Percentiles rank a stretch among this genome's conserved stretches.
Evolutionary conservation across 1,139 yeast genomes (phyloP).

Genomic region (Yamadazyma kanchanaburiensis): DNA sequence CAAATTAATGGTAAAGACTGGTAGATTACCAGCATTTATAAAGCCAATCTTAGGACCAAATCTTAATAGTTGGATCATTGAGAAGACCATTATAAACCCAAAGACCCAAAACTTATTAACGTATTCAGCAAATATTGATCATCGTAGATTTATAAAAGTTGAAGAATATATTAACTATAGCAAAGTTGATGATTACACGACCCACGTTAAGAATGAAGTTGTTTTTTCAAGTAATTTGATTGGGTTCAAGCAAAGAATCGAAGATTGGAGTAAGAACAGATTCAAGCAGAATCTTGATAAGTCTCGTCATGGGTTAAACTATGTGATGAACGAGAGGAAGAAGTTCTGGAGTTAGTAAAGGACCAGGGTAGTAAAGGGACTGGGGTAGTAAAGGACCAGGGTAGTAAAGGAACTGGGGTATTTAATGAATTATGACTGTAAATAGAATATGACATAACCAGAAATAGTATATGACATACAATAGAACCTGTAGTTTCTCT

Average conservation of each 20-base stretch:
- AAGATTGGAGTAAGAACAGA: constrained; percentile 72
- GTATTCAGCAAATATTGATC: constrained; percentile 84
- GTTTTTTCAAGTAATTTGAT: constrained; percentile 69
- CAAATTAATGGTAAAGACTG: constrained; percentile 72
- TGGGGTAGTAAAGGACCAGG: too few relatives aligned
- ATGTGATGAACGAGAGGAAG: constrained; percentile 73
- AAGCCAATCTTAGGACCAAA: constrained; percentile 73
- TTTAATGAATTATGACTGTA: too few relatives aligned
- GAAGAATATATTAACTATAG: constrained; percentile 67
- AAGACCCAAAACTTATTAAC: constrained; percentile 51
- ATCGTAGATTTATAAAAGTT: constrained; percentile 71
- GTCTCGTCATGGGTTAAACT: constrained; percentile 70
- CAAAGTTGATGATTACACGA: constrained; percentile 21
- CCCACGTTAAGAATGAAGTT: constrained; percentile 51
- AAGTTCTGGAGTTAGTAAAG: too few relatives aligned
- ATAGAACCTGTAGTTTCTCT: too few relatives aligned
- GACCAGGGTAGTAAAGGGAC: too few relatives aligned
- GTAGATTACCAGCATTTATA: constrained; percentile 78
- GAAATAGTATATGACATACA: too few relatives aligned
- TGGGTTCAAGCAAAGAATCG: constrained; percentile 73
- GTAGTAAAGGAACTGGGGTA: too few relatives aligned
- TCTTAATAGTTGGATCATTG: constrained; percentile 81
- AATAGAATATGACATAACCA: too few relatives aligned
- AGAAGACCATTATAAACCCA: constrained; percentile 75
- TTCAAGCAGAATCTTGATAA: constrained; percentile 66